Conservation (phyloP, 1,284 basidiomycete genomes). For the Ceratorhiza oryzae-sativae region DNA sequence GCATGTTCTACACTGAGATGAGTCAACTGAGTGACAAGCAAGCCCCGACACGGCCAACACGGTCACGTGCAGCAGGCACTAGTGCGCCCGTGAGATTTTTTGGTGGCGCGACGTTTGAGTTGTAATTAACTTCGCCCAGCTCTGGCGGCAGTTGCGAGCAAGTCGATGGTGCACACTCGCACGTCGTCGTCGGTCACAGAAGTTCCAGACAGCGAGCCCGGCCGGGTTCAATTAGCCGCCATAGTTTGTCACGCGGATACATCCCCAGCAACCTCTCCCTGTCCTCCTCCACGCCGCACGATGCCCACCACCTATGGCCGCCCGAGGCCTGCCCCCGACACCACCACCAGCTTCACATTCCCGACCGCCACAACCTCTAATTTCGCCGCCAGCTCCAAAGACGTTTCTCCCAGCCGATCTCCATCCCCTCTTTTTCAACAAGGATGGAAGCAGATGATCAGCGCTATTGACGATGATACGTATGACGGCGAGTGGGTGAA, state of each 20-base stretch:
- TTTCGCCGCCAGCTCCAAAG: neutral
- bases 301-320: constrained; percentile 37
- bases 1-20: constrained; percentile 3
- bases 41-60: constrained; percentile 16
- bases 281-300: constrained; percentile 33
- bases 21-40: constrained; percentile 17
- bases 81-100: constrained; percentile 1
- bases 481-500: constrained; percentile 24
- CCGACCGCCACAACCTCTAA: neutral
- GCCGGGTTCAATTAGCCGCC: constrained; percentile 16
- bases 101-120: neutral
- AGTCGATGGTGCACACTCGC: constrained; percentile 6
- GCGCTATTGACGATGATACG: constrained; percentile 16
- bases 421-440: constrained; percentile 16
- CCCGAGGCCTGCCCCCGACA: constrained; percentile 19
- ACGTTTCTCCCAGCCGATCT: neutral
- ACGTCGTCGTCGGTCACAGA: constrained; percentile 17
- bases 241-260: constrained; percentile 27
- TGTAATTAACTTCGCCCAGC: constrained; percentile 3
- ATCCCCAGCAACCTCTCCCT: constrained; percentile 29
- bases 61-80: constrained; percentile 16
- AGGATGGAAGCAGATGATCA: constrained; percentile 36
- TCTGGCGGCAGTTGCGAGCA: neutral
- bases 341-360: neutral
- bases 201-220: constrained; percentile 17